phyloP scores from a whole-genome alignment of 2,329 filamentous ascomycete species.

The Graphilbum sp. region DNA sequence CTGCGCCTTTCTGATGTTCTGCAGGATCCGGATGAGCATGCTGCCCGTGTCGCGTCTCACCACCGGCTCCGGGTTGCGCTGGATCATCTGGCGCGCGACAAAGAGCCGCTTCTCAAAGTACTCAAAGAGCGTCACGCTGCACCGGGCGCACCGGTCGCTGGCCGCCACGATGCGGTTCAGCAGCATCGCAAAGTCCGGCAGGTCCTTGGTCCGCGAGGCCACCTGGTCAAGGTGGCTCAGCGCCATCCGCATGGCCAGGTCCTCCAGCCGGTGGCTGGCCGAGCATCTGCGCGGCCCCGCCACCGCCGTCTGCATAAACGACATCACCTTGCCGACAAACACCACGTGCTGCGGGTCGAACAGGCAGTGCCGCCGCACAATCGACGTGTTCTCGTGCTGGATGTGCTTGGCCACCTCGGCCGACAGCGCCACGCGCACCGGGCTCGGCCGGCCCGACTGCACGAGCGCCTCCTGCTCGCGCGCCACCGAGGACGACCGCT shows the following conservation, averaged over 20 bases:
- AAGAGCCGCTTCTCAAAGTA: conserved; percentile 42
- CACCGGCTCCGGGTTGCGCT: conserved; percentile 38
- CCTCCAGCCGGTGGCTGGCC: conserved; percentile 26
- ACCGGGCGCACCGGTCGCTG: conserved; percentile 32
- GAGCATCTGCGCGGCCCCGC: conserved; percentile 31
- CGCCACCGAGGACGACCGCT: conserved; percentile 53
- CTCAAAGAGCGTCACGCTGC: conserved; percentile 40
- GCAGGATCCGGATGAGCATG: conserved; percentile 35
- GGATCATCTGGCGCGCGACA: conserved; percentile 46
- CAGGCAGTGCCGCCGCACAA: conserved; percentile 63
- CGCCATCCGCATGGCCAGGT: conserved; percentile 34
- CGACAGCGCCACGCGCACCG: conserved; percentile 29
- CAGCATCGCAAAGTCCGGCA: conserved; percentile 40
- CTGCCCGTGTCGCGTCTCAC: conserved; percentile 37
- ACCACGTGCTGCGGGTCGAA: conserved; percentile 55
- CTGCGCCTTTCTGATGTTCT: conserved; percentile 30
- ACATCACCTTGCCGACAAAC: conserved; percentile 49
- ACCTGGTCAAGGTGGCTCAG: conserved; percentile 61
- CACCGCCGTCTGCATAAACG: conserved; percentile 29
- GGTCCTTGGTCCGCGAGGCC: conserved; percentile 53
- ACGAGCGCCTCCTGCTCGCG: conserved; percentile 32
- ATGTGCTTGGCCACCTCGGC: conserved; percentile 40
- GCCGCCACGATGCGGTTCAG: conserved; percentile 26
- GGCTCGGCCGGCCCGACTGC: conserved; percentile 17
- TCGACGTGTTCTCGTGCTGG: conserved; percentile 51